Evolutionary conservation across 2,329 filamentous ascomycete genomes (phyloP).

Genomic region (Colletotrichum simmondsii): DNA sequence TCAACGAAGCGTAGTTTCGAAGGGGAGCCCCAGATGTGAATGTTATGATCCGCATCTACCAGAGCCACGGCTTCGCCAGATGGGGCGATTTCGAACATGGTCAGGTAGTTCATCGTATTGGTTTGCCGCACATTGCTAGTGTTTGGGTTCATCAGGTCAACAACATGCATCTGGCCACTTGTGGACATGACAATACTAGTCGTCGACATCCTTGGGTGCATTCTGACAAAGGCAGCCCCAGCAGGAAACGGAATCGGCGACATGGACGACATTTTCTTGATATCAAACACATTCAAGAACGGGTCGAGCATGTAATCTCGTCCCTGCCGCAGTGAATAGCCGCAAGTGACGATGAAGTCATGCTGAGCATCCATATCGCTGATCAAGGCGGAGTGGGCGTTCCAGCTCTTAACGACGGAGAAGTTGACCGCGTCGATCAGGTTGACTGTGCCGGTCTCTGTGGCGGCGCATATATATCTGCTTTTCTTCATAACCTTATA

Average conservation of each 20-base stretch:
- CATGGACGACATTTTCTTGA: conserved; percentile 89
- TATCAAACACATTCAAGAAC: conserved; percentile 93
- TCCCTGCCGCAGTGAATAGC: conserved; percentile 83
- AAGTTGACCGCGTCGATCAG: conserved; percentile 85
- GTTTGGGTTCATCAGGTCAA: conserved; percentile 94
- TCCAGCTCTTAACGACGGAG: conserved; percentile 85
- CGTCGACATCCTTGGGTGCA: conserved; percentile 96
- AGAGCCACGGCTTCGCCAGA: conserved; percentile 88
- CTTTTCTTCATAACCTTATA: conserved; percentile 94
- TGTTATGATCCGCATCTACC: conserved; percentile 79
- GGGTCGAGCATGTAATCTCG: conserved; percentile 85
- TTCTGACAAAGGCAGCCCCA: conserved; percentile 92
- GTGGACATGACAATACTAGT: conserved; percentile 95
- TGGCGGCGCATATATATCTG: conserved; percentile 92
- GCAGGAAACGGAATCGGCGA: conserved; percentile 93
- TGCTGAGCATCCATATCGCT: conserved; percentile 98
- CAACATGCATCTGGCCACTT: conserved; percentile 92
- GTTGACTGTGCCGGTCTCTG: conserved; percentile 83
- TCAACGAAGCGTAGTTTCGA: conserved; percentile 89
- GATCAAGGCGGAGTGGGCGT: conserved; percentile 87
- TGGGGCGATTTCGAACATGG: conserved; percentile 85
- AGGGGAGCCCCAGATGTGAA: conserved; percentile 91
- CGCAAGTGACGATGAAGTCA: conserved; percentile 95
- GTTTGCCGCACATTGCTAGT: conserved; percentile 87
- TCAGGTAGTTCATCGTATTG: conserved; percentile 76